phyloP scores from a whole-genome alignment of 2,329 filamentous ascomycete genomes.

The Trichoderma polysporum region DNA sequence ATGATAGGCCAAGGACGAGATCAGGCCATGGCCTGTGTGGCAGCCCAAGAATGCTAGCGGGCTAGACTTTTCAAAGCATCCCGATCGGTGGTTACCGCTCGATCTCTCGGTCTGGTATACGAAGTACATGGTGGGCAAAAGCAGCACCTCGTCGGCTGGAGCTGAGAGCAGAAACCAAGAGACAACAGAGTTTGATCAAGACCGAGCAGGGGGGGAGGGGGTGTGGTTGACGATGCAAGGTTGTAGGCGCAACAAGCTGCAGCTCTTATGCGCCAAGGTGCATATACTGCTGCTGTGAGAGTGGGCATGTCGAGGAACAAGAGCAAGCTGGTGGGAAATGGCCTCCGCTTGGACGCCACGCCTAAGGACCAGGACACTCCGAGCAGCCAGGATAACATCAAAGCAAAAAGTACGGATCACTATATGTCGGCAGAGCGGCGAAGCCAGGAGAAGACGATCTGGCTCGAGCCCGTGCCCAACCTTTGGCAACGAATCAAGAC shows the following conservation, averaged over 20 bases:
- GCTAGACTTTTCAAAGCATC: slow-evolving; percentile 4
- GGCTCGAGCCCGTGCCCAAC: slow-evolving; percentile 6
- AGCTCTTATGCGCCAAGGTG: slow-evolving; percentile 15
- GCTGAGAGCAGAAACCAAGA: slow-evolving; percentile 1
- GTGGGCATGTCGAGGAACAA: slow-evolving; percentile 14
- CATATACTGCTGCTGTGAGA: slow-evolving; percentile 4
- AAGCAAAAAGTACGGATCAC: not conserved
- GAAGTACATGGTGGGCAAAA: slow-evolving; percentile 1
- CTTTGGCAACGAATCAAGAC: not conserved
- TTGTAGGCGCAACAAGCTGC: slow-evolving; percentile 17
- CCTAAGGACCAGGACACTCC: not conserved
- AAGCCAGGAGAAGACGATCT: not conserved
- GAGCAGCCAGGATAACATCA: not conserved
- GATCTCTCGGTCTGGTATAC: slow-evolving; percentile 23
- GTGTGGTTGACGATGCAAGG: slow-evolving; percentile 16
- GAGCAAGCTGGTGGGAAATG: slow-evolving; percentile 10
- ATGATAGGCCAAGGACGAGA: slow-evolving; percentile 2
- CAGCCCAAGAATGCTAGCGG: slow-evolving; percentile 9
- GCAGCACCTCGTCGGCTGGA: not conserved
- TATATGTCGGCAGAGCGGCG: not conserved
- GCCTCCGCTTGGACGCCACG: slow-evolving; percentile 16
- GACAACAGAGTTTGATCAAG: slow-evolving; percentile 6
- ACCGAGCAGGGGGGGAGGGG: slow-evolving; percentile 10
- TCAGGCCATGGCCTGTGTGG: slow-evolving; percentile 12
- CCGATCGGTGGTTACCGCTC: slow-evolving; percentile 24